A percentile compares a stretch with the other conserved stretches of the same genome.
Conservation (phyloP, 2,329 filamentous ascomycete genomes). For the Coniella lustricola region DNA sequence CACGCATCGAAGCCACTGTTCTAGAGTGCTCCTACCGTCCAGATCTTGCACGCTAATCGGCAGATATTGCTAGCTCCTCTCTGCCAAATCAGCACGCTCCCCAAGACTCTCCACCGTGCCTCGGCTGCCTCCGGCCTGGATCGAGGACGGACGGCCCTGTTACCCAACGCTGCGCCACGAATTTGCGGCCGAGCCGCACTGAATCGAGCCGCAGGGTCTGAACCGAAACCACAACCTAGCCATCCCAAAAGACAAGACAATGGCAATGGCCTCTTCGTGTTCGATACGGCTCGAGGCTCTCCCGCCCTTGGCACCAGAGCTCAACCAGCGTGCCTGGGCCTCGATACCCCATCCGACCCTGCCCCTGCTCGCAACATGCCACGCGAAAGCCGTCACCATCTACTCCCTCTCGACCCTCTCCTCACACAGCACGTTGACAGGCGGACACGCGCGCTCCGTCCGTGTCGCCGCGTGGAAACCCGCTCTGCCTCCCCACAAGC, state of each 20-base stretch:
- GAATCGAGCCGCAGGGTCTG: too few species aligned
- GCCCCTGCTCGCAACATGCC: constrained; percentile 82
- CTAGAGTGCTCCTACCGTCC: too few species aligned
- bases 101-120: too few species aligned
- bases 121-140: too few species aligned
- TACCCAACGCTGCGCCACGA: too few species aligned
- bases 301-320: constrained; percentile 45
- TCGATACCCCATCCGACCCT: constrained; percentile 79
- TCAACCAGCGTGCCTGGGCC: constrained; percentile 73
- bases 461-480: constrained; percentile 86
- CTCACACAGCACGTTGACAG: constrained; percentile 70
- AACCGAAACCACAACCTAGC: too few species aligned
- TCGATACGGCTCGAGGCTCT: constrained; percentile 29
- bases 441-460: constrained; percentile 88
- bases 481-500: constrained; percentile 49
- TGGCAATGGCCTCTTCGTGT: constrained; percentile 25
- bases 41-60: too few species aligned
- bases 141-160: not conserved
- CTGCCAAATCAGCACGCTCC: too few species aligned
- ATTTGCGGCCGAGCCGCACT: too few species aligned
- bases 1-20: too few species aligned
- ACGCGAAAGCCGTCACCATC: constrained; percentile 79
- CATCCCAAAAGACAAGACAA: too few species aligned
- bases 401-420: constrained; percentile 80
- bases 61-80: too few species aligned